Conservation (phyloP, 495 filamentous ascomycete species). For the Aspergillus wentii region DNA sequence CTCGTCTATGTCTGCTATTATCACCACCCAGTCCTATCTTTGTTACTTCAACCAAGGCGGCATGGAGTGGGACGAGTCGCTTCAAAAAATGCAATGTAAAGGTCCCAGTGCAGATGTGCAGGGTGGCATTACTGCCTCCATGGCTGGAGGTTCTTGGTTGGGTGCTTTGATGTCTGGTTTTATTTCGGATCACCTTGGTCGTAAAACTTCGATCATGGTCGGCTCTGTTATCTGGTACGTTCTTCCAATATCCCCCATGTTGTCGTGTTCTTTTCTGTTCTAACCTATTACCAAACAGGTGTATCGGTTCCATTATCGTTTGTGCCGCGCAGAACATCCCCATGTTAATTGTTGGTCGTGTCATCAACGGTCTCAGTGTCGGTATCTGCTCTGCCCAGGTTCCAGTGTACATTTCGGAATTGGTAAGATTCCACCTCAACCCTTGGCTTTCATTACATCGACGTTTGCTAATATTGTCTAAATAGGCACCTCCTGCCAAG, state of each 20-base stretch:
- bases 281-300: conserved; percentile 27
- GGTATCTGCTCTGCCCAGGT: conserved; percentile 78
- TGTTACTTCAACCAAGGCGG: conserved; percentile 58
- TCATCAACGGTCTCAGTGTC: conserved; percentile 72
- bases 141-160: conserved; percentile 74
- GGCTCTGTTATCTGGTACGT: conserved; percentile 60
- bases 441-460: neutral
- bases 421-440: conserved; percentile 22
- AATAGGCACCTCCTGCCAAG: conserved; percentile 54
- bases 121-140: conserved; percentile 62
- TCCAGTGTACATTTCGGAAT: conserved; percentile 73
- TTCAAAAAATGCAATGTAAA: conserved; percentile 27
- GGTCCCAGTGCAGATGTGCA: conserved; percentile 45
- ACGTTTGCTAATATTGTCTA: neutral
- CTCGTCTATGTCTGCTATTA: conserved; percentile 75
- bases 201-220: conserved; percentile 62
- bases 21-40: conserved; percentile 50
- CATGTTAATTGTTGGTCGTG: conserved; percentile 68
- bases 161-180: conserved; percentile 64
- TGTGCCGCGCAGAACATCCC: conserved; percentile 68
- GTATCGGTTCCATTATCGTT: conserved; percentile 62
- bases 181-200: conserved; percentile 61
- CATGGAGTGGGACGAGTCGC: conserved; percentile 17
- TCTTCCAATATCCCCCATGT: neutral
- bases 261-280: neutral